These are phyloP conservation scores for Nelumbo lutea DNA, from an alignment of 164 flowering plant species.

Conservation along the genomic window DNA sequence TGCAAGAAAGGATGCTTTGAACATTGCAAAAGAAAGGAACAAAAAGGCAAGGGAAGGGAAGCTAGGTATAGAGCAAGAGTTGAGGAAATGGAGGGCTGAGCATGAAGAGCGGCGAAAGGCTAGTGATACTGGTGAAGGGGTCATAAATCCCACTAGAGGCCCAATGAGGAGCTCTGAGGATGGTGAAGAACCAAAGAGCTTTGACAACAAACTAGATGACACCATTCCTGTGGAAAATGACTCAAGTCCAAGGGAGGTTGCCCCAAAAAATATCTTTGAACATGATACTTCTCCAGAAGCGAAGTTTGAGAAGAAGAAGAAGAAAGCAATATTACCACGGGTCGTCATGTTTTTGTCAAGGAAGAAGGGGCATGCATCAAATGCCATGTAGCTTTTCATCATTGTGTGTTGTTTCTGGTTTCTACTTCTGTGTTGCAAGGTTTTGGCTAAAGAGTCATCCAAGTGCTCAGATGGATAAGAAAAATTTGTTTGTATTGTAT, in stretches of 20 bases:
- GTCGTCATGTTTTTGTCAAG: constrained; percentile 13
- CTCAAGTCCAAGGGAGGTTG: constrained; percentile 24
- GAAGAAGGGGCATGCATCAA: constrained; percentile 4
- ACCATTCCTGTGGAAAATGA: constrained; percentile 14
- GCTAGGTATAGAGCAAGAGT: constrained; percentile 77
- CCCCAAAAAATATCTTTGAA: constrained; percentile 18
- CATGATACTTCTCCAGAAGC: constrained; percentile 29
- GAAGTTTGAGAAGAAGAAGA: constrained; percentile 58
- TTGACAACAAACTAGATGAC: constrained; percentile 18
- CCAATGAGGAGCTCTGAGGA: constrained; percentile 41
- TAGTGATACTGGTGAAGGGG: constrained; percentile 35
- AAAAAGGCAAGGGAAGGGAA: constrained; percentile 83
- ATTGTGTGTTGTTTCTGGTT: background rate
- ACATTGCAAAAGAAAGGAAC: constrained; percentile 56
- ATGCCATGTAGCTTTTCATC: background rate
- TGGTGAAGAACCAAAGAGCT: constrained; percentile 30
- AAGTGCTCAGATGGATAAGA: background rate
- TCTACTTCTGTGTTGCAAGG: background rate
- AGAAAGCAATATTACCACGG: constrained; percentile 18
- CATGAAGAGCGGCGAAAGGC: constrained; percentile 69
- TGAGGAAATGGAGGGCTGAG: constrained; percentile 90
- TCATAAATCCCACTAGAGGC: constrained; percentile 24
- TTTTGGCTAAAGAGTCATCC: background rate
- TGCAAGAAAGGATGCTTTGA: constrained; percentile 47
- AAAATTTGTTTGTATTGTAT: background rate